Evolutionary conservation across 768 basidiomycete species (phyloP), one percentile per base, ranked within the genome.

Genomic region (Phlegmacium glaucopus): DNA sequence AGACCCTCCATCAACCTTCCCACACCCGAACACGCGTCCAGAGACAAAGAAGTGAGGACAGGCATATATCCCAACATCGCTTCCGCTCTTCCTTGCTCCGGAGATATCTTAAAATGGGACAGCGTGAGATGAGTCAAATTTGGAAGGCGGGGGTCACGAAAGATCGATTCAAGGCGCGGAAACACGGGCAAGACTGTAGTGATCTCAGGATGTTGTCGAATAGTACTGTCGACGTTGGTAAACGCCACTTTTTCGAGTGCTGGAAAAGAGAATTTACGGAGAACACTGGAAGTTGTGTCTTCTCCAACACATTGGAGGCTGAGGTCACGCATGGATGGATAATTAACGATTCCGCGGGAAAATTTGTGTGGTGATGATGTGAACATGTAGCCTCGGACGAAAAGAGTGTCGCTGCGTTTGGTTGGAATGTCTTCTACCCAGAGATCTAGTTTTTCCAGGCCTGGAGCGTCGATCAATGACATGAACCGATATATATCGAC

Each of bases 121-220:
- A 83, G 55, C 13, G 75, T 74, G 48, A 83, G 72, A 50, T 76
- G 70, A 26, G 77, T 76, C 30, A 83, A 65, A 45, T 65, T 56
- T 3, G 68, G 72, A 25, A 81, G 70, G 42, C 78, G 78, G 6
- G 80, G 79, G 60, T 82, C 78, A 44, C 74, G 74, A 57, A 82
- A 78, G 47, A 83, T 65, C 30, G 65, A 71, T 59, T 80, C 77
- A 25, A 78, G 67, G 26, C 73, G 70, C 32, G 76, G 76, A 44
- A 82, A 62, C 6, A 54, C 43, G 11, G 74, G 72, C 11, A 65
- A 48, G 10, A 15, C 49, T 35, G 56, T 42, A 27, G 45, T 44
- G 27, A 26, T 50, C 44, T 49, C 27, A 39, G 54, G 57, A 27
- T 45, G 41, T 18, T 56, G 56, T 28, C 56, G 53, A 15, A 54